Percentiles rank a stretch among this genome's conserved stretches.
Evolutionary conservation across 345 rosid species (phyloP).

Genomic region (Luvunga scandens): DNA sequence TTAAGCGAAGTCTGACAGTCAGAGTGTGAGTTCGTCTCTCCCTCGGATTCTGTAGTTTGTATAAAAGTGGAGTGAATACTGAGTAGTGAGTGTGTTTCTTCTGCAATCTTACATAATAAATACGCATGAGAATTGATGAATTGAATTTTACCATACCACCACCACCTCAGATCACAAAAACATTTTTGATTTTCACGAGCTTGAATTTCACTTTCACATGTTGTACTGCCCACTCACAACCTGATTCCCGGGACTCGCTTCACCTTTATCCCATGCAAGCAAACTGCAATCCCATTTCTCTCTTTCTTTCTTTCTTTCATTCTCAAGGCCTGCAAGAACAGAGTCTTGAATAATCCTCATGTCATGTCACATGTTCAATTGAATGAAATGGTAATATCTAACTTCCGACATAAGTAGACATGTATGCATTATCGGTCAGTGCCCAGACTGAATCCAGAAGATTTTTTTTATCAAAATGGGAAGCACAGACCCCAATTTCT

Average conservation of each 20-base stretch:
- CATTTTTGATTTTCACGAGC: constrained; percentile 44
- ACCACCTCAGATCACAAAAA: constrained; percentile 8
- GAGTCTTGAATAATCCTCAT: not conserved
- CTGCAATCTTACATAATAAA: not conserved
- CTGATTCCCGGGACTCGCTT: constrained; percentile 36
- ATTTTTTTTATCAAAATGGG: no score
- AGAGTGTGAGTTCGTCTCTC: not conserved
- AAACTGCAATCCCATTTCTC: not conserved
- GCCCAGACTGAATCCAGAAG: no score
- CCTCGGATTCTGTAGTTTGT: constrained; percentile 22
- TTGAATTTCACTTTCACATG: constrained; percentile 33
- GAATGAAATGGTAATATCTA: not conserved
- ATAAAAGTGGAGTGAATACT: not conserved
- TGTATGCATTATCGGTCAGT: no score
- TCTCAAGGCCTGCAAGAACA: not conserved
- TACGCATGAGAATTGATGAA: not conserved
- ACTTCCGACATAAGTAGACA: not conserved
- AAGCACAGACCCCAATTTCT: not conserved
- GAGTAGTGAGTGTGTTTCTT: not conserved
- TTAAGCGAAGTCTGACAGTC: not conserved
- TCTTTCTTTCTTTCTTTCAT: constrained; percentile 1
- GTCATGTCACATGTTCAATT: constrained; percentile 6
- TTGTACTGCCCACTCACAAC: constrained; percentile 22
- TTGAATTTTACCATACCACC: constrained; percentile 20
- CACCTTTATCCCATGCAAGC: constrained; percentile 38